Evolutionary conservation across 2,329 filamentous ascomycete species (phyloP), one percentile per base, ranked within the genome.

Genomic region (Trichoderma citrinoviride): DNA sequence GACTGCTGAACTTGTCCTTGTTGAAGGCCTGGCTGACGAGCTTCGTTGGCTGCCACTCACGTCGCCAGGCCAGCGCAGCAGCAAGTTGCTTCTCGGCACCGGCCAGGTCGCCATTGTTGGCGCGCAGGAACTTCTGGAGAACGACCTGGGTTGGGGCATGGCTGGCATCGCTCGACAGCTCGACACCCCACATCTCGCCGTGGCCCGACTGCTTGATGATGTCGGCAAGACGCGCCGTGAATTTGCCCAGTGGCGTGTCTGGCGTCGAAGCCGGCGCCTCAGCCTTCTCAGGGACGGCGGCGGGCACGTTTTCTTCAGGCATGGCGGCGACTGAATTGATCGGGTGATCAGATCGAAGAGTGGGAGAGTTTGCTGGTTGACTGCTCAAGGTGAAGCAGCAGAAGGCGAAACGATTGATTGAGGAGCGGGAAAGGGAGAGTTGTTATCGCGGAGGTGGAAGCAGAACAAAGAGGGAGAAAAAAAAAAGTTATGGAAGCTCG

Each of bases 51-150:
- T 94, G 83, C 73, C 87, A 87, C 74, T 89, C 82, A 77, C 90
- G 90, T 67, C 94, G 87, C 92, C 93, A 97, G 70, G 90, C 84
- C 47, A 97, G 83, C 1, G 93, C 93, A 72, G 89, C 87, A 65
- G 80, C 82, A 50, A 98, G 85, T 80, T 97, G 93, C 63, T 89
- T 85, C 74, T 89, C 87, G 17, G 93, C 91, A 74, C 88, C 88
- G 61, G 82, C 81, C 7, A 92, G 75, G 72, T 96, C 88, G 67
- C 89, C 88, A 67, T 88, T 87, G 76, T 97, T 97, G 75, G 93
- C 94, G 70, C 93, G 91, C 64, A 98, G 85, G 79, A 93, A 97
- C 81, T 97, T 98, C 75, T 96, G 92, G 55, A 97, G 82, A 58
- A 97, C 86, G 71, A 97, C 88, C 74, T 90, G 89, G 54, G 90